Conservation (phyloP, 2,329 filamentous ascomycete species). For the Ceratocystis diversiconidia region DNA sequence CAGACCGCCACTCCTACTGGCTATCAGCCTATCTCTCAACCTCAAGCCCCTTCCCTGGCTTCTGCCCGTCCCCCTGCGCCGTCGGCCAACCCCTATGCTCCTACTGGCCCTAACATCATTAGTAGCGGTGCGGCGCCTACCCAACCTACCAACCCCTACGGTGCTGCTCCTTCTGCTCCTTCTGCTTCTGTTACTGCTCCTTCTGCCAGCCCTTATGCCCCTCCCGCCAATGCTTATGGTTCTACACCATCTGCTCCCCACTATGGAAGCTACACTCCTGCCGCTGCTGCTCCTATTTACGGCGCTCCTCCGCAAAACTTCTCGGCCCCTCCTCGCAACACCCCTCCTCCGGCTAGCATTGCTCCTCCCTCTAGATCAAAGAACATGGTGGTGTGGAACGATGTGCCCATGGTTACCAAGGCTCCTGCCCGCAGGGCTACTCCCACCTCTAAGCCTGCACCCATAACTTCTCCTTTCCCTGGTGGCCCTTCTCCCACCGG, state of each 20-base stretch:
- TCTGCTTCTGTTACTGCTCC: slow-evolving; percentile 23
- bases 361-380: slow-evolving; percentile 52
- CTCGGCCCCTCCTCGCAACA: slow-evolving; percentile 38
- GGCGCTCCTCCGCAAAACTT: slow-evolving; percentile 23
- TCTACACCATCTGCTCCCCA: slow-evolving; percentile 6
- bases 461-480: slow-evolving; percentile 63
- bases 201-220: slow-evolving; percentile 17
- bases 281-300: slow-evolving; percentile 23
- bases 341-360: slow-evolving; percentile 40
- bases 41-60: neutral
- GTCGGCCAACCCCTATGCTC: slow-evolving; percentile 21
- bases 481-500: slow-evolving; percentile 42
- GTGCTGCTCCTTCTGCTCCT: slow-evolving; percentile 32
- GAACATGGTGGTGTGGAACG: slow-evolving; percentile 79
- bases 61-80: slow-evolving; percentile 23
- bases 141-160: slow-evolving; percentile 28
- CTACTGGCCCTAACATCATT: slow-evolving; percentile 12
- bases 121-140: neutral
- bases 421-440: slow-evolving; percentile 46
- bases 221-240: slow-evolving; percentile 5
- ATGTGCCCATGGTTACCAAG: slow-evolving; percentile 76
- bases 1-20: slow-evolving; percentile 26
- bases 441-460: slow-evolving; percentile 54
- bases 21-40: slow-evolving; percentile 22
- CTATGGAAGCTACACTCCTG: slow-evolving; percentile 22